Evolutionary conservation across 2,329 filamentous ascomycete species (phyloP).

Genomic region (Teratosphaeria nubilosa): DNA sequence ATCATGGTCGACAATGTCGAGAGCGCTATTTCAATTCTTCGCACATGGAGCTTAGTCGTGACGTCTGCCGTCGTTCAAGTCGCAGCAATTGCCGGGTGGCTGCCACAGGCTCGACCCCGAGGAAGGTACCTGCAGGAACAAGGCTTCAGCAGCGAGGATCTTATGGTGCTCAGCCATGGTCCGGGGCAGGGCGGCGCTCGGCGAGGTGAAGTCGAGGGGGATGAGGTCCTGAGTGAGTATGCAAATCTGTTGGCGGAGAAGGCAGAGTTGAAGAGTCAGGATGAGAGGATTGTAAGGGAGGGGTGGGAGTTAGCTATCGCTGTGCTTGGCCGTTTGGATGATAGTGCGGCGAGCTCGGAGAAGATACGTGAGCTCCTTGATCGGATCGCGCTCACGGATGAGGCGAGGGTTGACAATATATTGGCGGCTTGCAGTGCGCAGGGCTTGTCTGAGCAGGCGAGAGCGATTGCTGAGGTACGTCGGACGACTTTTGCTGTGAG

Average conservation of each 20-base stretch:
- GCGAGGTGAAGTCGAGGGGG: constrained; percentile 68
- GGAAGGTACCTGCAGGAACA: constrained; percentile 42
- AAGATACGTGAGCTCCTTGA: constrained; percentile 66
- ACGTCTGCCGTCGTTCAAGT: constrained; percentile 73
- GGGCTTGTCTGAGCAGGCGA: constrained; percentile 67
- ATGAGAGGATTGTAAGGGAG: constrained; percentile 31
- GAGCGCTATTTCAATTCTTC: constrained; percentile 62
- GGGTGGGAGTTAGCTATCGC: constrained; percentile 88
- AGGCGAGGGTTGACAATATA: constrained; percentile 67
- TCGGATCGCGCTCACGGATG: constrained; percentile 60
- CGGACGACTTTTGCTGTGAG: background rate
- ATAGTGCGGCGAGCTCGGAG: constrained; percentile 58
- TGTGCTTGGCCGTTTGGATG: constrained; percentile 71
- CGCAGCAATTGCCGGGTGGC: constrained; percentile 73
- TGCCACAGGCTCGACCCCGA: constrained; percentile 49
- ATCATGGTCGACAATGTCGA: constrained; percentile 75
- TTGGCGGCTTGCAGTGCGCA: constrained; percentile 68
- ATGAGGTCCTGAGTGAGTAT: constrained; percentile 68
- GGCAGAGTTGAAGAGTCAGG: constrained; percentile 10
- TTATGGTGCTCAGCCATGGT: constrained; percentile 69
- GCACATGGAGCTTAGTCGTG: constrained; percentile 70
- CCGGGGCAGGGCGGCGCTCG: constrained; percentile 40
- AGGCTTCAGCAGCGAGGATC: constrained; percentile 69
- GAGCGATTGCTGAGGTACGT: constrained; percentile 71
- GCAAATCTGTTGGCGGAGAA: constrained; percentile 51